These are phyloP conservation scores for Syzygium jambos DNA, from an alignment of 345 rosid species.

Conservation along the genomic window DNA sequence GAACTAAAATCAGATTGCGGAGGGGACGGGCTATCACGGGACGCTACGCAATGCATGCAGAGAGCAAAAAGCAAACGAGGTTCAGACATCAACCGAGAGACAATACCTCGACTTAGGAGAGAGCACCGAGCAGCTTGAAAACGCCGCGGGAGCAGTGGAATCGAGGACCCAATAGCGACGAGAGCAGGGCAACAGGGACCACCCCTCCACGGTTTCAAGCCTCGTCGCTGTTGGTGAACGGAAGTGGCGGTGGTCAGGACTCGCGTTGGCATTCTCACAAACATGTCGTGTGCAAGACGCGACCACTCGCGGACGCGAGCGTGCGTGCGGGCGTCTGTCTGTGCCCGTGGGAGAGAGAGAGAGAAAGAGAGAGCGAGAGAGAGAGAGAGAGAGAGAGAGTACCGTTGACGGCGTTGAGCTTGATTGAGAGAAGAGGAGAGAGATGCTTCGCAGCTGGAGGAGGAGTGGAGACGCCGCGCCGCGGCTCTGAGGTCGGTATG, in stretches of 20 bases:
- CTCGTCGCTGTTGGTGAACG: background rate
- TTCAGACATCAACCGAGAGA: background rate
- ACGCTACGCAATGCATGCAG: background rate
- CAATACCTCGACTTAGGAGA: background rate
- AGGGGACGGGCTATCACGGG: background rate
- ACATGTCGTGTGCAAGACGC: background rate
- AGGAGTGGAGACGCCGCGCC: background rate
- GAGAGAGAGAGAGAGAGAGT: background rate
- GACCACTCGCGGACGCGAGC: background rate
- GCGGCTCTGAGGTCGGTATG: background rate
- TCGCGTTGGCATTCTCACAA: background rate
- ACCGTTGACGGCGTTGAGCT: background rate
- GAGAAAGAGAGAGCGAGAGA: background rate
- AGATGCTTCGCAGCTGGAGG: background rate
- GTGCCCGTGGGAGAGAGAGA: accelerated
- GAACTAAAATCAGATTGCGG: background rate
- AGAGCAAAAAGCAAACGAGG: background rate
- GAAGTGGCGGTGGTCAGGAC: background rate
- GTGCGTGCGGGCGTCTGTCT: no score
- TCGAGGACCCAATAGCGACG: background rate
- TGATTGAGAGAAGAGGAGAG: background rate
- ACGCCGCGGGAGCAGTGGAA: background rate
- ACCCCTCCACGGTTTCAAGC: background rate
- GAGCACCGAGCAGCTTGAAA: background rate
- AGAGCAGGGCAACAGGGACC: background rate